Base-by-base conservation (phyloP, 1,284 basidiomycete genomes). In the Mrakiaceae sp. region DNA sequence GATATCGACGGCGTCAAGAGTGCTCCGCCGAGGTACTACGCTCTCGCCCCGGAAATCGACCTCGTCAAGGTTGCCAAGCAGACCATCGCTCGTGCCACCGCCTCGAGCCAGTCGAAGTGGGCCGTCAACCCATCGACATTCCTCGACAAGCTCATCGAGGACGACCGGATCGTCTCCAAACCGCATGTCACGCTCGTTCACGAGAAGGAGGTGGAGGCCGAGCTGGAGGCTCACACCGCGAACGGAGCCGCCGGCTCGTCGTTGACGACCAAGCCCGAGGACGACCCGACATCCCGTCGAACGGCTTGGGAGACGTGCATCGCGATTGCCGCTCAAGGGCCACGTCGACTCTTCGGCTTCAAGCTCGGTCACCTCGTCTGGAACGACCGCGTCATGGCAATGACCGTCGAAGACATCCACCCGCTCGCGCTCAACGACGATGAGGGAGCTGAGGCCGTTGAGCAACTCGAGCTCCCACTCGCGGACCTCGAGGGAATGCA, bases 151-250 rank as follows among this genome's bases (percentile, higher is more conserved):
- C 71, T 93, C 42, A 78, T 81, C 51, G 65, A 84, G 5, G 74
- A 75, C 0, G 72, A 78, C 3, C 79, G 90, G 11, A 73, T 95
- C 27, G 76, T 82, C 3, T 70, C 74, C 11, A 76, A 80, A 4
- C 92, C 94, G 1, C 95, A 98, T 74, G 79, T 97, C 63, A 98
- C 95, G 0, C 78, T 98, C 62, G 84, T 87, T 7, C 95, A 98
- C 74, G 75, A 77, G 68, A 86, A 85, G 42, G 74, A 76, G 40
- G 78, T 87, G 4, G 79, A 80, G 53, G 68, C 62, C 4, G 73
- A 75, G 4, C 77, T 81, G 51, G 64, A 75, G 2, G 49, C 58
- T 55, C 63, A 39, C 40, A 1, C 16, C 48, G 48, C 27, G 0
- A 55, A 56, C 7, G 11, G 46, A 2, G 50, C n/a, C 27, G 27